Evolutionary conservation across 176 grass and related monocot genomes (phyloP).

Genomic region (Saccharum officinarum): DNA sequence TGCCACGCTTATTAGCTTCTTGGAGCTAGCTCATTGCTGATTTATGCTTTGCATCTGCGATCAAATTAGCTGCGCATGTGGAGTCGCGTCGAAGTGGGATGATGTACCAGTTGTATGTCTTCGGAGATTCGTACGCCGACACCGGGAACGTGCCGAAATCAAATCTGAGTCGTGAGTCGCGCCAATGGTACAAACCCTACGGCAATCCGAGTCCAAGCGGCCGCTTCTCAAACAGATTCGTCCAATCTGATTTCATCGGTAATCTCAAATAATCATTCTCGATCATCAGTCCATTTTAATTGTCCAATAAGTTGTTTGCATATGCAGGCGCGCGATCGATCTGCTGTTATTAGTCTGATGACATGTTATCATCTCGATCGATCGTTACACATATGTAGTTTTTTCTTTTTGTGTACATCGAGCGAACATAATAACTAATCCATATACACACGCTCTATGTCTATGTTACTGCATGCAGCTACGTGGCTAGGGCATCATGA

Average conservation of each 20-base stretch:
- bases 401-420: not conserved
- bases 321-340: not conserved
- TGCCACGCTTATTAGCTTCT: too few relatives aligned
- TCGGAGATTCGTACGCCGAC: conserved; percentile 36
- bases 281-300: not conserved
- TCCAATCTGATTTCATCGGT: conserved; percentile 29
- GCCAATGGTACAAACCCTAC: conserved; percentile 35
- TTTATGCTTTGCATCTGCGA: not conserved
- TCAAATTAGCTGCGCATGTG: not conserved
- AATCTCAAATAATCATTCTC: not conserved
- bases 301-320: not conserved
- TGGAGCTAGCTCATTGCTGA: not conserved
- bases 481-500: not conserved
- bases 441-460: not conserved
- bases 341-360: not conserved
- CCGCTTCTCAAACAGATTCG: conserved; percentile 34
- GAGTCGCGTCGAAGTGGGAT: not conserved
- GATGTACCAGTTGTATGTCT: conserved; percentile 22
- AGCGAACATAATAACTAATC: not conserved
- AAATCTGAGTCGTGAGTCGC: not conserved
- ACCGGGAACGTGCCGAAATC: conserved; percentile 23
- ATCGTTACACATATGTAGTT: not conserved
- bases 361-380: not conserved
- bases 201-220: not conserved
- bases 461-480: not conserved